phyloP scores from a whole-genome alignment of 805 yeast species.

The Wickerhamomyces hampshirensis region DNA sequence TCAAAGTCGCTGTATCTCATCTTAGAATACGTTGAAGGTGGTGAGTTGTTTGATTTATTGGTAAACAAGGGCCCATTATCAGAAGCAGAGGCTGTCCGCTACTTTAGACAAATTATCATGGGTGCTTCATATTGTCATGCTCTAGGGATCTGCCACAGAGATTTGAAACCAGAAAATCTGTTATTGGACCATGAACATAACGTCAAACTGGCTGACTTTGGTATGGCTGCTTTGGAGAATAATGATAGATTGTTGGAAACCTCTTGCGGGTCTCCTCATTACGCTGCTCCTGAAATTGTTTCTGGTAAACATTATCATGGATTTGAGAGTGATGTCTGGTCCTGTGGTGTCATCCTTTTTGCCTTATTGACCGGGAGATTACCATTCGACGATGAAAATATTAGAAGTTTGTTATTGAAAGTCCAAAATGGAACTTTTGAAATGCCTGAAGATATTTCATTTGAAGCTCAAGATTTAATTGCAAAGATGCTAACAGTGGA shows the following conservation, averaged over 20 bases:
- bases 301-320: slow-evolving; percentile 77
- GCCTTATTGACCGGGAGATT: slow-evolving; percentile 76
- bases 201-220: slow-evolving; percentile 80
- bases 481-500: slow-evolving; percentile 62
- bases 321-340: slow-evolving; percentile 83
- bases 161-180: slow-evolving; percentile 77
- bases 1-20: slow-evolving; percentile 80
- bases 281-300: slow-evolving; percentile 85
- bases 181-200: slow-evolving; percentile 60
- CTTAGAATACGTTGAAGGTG: slow-evolving; percentile 83
- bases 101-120: slow-evolving; percentile 70
- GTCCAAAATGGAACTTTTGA: slow-evolving; percentile 74
- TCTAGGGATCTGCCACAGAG: slow-evolving; percentile 77
- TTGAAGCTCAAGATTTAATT: slow-evolving; percentile 65
- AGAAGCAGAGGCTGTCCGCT: slow-evolving; percentile 70
- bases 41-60: slow-evolving; percentile 72
- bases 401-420: slow-evolving; percentile 62
- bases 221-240: slow-evolving; percentile 83
- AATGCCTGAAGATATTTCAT: slow-evolving; percentile 60
- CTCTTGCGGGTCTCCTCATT: slow-evolving; percentile 85
- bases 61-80: slow-evolving; percentile 64
- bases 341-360: slow-evolving; percentile 79
- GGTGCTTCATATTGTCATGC: slow-evolving; percentile 83
- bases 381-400: slow-evolving; percentile 81
- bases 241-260: slow-evolving; percentile 69